Evolutionary conservation across 345 rosid genomes (phyloP).

Genomic region (Hibiscus syriacus): DNA sequence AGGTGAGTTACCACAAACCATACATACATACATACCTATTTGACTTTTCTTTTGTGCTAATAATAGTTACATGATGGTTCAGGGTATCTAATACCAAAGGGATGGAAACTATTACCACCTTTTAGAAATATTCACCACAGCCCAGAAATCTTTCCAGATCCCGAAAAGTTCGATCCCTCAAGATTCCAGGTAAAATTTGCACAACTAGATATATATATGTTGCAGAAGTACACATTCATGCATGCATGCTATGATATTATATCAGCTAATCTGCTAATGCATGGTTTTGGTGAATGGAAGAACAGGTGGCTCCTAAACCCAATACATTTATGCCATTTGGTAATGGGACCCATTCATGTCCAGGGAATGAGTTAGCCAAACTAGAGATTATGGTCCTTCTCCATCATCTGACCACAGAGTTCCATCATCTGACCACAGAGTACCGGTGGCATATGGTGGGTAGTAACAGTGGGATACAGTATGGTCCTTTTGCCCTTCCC

Average conservation of each 20-base stretch:
- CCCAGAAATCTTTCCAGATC: constrained; percentile 54
- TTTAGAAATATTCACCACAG: constrained; percentile 85
- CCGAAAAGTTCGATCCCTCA: constrained; percentile 69
- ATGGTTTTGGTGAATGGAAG: neutral
- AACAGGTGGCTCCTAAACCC: constrained; percentile 70
- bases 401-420: constrained; percentile 79
- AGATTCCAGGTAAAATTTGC: constrained; percentile 61
- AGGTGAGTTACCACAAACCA: constrained; percentile 28
- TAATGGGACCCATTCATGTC: constrained; percentile 34
- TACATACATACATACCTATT: too few species aligned
- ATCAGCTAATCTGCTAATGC: neutral
- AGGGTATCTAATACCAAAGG: constrained; percentile 88
- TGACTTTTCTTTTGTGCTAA: neutral
- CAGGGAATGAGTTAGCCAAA: constrained; percentile 82
- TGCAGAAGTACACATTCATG: neutral
- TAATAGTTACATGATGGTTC: neutral
- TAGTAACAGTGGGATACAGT: constrained; percentile 59
- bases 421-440: constrained; percentile 82
- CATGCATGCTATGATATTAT: too few species aligned
- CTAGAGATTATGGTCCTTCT: constrained; percentile 65
- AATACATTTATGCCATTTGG: constrained; percentile 77
- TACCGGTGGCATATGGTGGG: constrained; percentile 73
- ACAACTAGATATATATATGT: neutral
- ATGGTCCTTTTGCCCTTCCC: constrained; percentile 81
- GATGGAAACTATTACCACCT: constrained; percentile 88